phyloP scores from a whole-genome alignment of 2,329 filamentous ascomycete species.

The Aspergillus pseudonomiae region DNA sequence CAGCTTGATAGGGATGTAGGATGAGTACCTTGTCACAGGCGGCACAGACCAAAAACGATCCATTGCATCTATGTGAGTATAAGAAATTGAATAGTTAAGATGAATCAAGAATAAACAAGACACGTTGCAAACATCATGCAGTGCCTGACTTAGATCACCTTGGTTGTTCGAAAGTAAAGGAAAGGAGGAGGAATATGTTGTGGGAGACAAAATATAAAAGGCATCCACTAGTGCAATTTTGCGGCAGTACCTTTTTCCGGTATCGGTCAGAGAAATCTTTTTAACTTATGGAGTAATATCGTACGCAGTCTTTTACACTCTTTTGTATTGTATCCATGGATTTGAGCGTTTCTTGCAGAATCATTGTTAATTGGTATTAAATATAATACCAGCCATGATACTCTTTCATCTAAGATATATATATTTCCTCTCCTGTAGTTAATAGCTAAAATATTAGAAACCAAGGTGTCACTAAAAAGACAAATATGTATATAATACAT shows the following conservation, averaged over 20 bases:
- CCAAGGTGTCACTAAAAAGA: background rate
- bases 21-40: conserved; percentile 64
- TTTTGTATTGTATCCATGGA: too few species aligned
- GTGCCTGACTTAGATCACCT: background rate
- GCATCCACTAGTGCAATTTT: conserved; percentile 12
- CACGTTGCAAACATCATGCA: conserved; percentile 6
- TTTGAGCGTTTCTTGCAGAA: too few species aligned
- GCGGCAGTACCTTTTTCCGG: background rate
- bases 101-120: background rate
- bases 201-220: conserved; percentile 19
- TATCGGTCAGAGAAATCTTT: too few species aligned
- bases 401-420: background rate
- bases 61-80: conserved; percentile 42
- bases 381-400: background rate
- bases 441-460: background rate
- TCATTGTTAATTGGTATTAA: background rate
- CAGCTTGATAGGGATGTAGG: background rate
- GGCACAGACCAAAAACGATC: conserved; percentile 68
- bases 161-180: background rate
- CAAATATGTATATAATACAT: background rate
- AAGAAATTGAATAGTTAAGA: background rate
- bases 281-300: too few species aligned
- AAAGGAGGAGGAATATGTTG: conserved; percentile 2
- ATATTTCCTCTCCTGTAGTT: background rate
- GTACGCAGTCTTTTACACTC: too few species aligned